These are phyloP conservation scores for Metschnikowia gelsemii DNA, from an alignment of 805 yeast genomes.

Conservation along the genomic window DNA sequence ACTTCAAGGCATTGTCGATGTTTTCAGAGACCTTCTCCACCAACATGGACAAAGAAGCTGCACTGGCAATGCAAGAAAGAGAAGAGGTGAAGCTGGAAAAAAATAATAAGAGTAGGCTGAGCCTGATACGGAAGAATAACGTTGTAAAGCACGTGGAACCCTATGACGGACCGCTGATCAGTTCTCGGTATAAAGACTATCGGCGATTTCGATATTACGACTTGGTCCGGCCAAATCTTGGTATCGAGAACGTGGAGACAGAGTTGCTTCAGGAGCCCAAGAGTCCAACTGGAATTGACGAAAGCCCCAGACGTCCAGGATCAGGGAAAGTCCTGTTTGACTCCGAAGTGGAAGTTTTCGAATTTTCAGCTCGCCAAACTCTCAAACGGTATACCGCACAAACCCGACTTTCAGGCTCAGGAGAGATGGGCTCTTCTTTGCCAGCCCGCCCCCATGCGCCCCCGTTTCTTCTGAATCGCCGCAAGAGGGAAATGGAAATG, in stretches of 20 bases:
- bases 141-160: not conserved
- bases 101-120: too few species aligned
- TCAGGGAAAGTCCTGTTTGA: not conserved
- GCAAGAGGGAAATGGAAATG: too few species aligned
- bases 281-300: not conserved
- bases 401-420: not conserved
- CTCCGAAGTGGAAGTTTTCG: not conserved
- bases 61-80: too few species aligned
- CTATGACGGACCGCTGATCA: conserved; percentile 4
- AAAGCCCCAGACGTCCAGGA: not conserved
- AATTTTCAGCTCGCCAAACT: not conserved
- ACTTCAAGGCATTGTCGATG: not conserved
- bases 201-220: conserved; percentile 17
- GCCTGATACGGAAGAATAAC: too few species aligned
- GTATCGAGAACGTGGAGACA: not conserved
- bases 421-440: not conserved
- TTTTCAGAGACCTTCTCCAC: too few species aligned
- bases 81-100: not conserved
- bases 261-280: too few species aligned
- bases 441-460: too few species aligned
- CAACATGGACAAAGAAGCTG: not conserved
- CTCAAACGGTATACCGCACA: not conserved
- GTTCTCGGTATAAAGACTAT: conserved; percentile 10
- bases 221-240: conserved; percentile 10
- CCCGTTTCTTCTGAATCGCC: too few species aligned